These are phyloP conservation scores for Erodium chrysanthum DNA, from an alignment of 441 rosid species.

Conservation along the genomic window DNA sequence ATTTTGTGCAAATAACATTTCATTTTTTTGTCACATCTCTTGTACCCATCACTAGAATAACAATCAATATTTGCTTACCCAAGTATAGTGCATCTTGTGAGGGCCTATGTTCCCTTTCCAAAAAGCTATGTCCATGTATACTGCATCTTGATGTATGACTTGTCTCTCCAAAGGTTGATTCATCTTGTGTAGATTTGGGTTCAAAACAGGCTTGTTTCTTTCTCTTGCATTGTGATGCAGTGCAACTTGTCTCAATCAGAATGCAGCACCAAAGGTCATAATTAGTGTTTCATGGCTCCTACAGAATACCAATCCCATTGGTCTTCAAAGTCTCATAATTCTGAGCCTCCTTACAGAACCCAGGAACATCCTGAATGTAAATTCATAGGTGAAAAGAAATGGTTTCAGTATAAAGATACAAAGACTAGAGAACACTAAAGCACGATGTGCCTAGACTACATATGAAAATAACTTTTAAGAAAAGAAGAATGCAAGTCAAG, in stretches of 20 bases:
- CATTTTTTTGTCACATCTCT: not conserved
- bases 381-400: not conserved
- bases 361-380: constrained; percentile 60
- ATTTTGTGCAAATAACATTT: constrained; percentile 12
- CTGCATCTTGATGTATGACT: not conserved
- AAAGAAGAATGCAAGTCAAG: too few relatives aligned
- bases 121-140: not conserved
- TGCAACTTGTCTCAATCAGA: too few relatives aligned
- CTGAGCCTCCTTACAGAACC: constrained; percentile 71
- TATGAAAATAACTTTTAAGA: too few relatives aligned
- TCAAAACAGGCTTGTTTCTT: not conserved
- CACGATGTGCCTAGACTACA: not conserved
- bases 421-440: not conserved
- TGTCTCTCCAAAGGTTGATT: not conserved
- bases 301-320: constrained; percentile 49
- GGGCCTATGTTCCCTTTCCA: not conserved
- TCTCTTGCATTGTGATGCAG: too few relatives aligned
- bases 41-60: not conserved
- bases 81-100: too few relatives aligned
- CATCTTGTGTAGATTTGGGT: not conserved
- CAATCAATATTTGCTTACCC: not conserved
- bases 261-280: constrained; percentile 5
- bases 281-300: not conserved
- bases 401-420: not conserved
- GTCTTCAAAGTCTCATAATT: constrained; percentile 80